Percentiles rank a stretch among this genome's conserved stretches.
Evolutionary conservation across 2,329 filamentous ascomycete species (phyloP).

Genomic region (Alternaria incomplexa): DNA sequence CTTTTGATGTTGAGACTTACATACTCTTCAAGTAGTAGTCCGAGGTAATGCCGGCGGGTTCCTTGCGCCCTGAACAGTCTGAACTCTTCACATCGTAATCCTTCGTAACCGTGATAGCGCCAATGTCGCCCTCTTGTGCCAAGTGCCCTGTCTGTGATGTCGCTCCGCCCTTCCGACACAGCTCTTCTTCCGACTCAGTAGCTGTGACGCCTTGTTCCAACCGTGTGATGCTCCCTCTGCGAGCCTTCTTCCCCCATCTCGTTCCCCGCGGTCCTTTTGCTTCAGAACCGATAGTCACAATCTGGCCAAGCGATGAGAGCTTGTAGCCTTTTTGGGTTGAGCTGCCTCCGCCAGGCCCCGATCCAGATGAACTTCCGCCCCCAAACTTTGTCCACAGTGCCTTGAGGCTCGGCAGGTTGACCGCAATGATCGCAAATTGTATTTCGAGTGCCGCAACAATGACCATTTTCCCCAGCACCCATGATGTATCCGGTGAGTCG

Average conservation of each 20-base stretch:
- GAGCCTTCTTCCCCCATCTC: background rate
- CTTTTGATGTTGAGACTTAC: background rate
- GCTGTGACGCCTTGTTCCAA: background rate
- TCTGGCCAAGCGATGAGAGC: background rate
- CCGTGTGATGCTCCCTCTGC: background rate
- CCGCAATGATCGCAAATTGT: constrained; percentile 40
- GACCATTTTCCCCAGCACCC: constrained; percentile 39
- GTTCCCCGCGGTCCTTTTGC: background rate
- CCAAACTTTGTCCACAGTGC: constrained; percentile 34
- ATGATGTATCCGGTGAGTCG: constrained; percentile 33
- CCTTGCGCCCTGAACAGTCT: background rate
- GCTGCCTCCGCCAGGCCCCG: background rate
- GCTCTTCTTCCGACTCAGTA: background rate
- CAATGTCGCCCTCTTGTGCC: background rate
- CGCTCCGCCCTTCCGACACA: background rate
- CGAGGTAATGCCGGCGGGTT: background rate
- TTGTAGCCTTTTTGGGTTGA: background rate
- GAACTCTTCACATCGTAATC: background rate
- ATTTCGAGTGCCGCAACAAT: constrained; percentile 43
- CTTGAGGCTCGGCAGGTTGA: constrained; percentile 42
- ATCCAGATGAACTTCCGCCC: background rate
- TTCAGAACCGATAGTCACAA: background rate
- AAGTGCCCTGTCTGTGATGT: background rate
- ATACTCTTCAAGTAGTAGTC: background rate
- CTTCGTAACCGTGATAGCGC: background rate